Evolutionary conservation across 768 basidiomycete genomes (phyloP).

Genomic region (Naganishia kalamii): DNA sequence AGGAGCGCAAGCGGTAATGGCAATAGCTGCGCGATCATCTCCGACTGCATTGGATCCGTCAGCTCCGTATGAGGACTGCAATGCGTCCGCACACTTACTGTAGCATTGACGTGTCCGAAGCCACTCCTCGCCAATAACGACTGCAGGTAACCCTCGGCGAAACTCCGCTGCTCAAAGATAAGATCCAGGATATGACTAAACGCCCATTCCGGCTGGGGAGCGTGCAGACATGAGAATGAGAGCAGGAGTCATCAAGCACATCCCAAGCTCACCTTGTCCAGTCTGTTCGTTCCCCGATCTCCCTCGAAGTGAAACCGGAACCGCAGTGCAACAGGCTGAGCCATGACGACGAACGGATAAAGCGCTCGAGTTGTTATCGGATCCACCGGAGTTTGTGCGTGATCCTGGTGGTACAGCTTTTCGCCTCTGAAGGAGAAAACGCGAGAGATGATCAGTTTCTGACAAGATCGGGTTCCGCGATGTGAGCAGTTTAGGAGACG

Average conservation of each 20-base stretch:
- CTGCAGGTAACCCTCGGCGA: conserved; percentile 72
- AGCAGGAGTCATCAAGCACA: not conserved
- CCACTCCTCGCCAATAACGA: conserved; percentile 60
- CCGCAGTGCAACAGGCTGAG: conserved; percentile 72
- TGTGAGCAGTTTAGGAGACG: conserved; percentile 40
- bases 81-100: conserved; percentile 53
- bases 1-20: conserved; percentile 73
- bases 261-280: not conserved
- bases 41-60: conserved; percentile 54
- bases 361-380: conserved; percentile 54
- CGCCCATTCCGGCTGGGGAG: conserved; percentile 85
- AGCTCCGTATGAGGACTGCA: not conserved
- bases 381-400: conserved; percentile 51
- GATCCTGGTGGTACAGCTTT: conserved; percentile 27
- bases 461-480: not conserved
- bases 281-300: conserved; percentile 51
- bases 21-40: conserved; percentile 72
- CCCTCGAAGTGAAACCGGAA: conserved; percentile 96
- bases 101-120: conserved; percentile 62
- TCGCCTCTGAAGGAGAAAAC: conserved; percentile 35
- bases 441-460: not conserved
- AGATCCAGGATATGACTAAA: conserved; percentile 85
- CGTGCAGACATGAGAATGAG: not conserved
- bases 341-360: conserved; percentile 76
- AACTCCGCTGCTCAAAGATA: conserved; percentile 72